Evolutionary conservation across 176 grass and related monocot genomes (phyloP).

Genomic region (Oryza officinalis): DNA sequence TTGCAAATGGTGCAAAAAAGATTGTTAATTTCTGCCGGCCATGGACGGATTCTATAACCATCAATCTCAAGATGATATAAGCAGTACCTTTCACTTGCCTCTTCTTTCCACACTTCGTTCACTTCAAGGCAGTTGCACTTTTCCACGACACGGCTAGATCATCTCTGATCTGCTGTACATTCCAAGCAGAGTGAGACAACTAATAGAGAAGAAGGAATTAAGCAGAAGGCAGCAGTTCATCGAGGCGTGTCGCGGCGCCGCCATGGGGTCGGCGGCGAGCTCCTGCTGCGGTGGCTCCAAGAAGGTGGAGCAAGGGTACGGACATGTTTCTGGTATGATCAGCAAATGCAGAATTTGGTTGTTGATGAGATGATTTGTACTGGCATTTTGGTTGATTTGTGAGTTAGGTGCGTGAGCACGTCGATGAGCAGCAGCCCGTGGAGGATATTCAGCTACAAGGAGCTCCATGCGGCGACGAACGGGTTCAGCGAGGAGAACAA

Average conservation of each 20-base stretch:
- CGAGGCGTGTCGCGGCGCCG: background rate
- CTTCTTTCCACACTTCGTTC: background rate
- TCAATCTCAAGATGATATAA: background rate
- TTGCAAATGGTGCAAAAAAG: slow-evolving; percentile 26
- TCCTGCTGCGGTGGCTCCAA: slow-evolving; percentile 53
- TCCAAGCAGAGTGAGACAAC: background rate
- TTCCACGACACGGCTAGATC: too few relatives aligned
- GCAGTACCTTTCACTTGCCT: background rate
- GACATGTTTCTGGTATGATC: background rate
- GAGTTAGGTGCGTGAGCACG: slow-evolving; percentile 25
- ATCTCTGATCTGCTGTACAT: background rate
- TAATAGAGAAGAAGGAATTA: background rate
- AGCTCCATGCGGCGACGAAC: slow-evolving; percentile 60
- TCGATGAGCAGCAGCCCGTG: slow-evolving; percentile 36
- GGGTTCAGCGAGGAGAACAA: slow-evolving; percentile 73
- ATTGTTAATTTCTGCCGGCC: slow-evolving; percentile 30
- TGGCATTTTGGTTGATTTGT: background rate
- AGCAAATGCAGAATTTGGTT: too few relatives aligned
- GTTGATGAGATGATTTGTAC: too few relatives aligned
- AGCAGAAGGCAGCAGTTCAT: background rate
- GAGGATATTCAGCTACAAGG: slow-evolving; percentile 75
- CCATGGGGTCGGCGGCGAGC: slow-evolving; percentile 52
- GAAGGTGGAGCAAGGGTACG: slow-evolving; percentile 53
- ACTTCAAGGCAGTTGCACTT: background rate
- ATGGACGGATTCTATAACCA: background rate